phyloP scores from a whole-genome alignment of 2,329 filamentous ascomycete species.

The Drechmeria coniospora region DNA sequence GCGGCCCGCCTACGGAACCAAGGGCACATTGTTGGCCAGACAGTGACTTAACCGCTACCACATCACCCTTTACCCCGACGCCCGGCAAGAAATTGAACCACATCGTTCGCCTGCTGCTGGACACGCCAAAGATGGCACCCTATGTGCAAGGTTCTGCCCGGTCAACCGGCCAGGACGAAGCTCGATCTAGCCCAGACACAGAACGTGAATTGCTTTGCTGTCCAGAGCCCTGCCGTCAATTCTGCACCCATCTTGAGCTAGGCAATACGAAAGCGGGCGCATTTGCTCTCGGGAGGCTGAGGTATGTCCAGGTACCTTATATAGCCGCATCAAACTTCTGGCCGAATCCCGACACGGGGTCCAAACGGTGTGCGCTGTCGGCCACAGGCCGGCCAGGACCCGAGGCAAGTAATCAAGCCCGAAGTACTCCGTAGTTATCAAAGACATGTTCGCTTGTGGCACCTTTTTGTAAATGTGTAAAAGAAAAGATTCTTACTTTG shows the following conservation, averaged over 20 bases:
- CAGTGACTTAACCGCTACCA: slow-evolving; percentile 9
- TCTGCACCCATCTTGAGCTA: slow-evolving; percentile 38
- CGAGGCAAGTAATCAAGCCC: no score
- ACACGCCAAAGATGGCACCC: slow-evolving; percentile 31
- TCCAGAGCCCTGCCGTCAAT: slow-evolving; percentile 38
- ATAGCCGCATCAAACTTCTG: slow-evolving; percentile 40
- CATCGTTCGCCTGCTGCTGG: no score
- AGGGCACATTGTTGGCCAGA: slow-evolving; percentile 2
- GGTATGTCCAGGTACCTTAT: slow-evolving; percentile 32
- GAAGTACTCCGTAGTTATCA: no score
- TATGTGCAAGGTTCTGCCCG: slow-evolving; percentile 43
- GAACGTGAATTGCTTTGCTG: slow-evolving; percentile 46
- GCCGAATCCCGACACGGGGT: slow-evolving; percentile 43
- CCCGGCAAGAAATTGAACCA: no score
- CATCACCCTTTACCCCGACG: slow-evolving; percentile 2
- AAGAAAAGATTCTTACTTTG: no score
- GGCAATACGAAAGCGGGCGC: no score
- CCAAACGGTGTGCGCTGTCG: slow-evolving; percentile 41
- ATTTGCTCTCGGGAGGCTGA: no score
- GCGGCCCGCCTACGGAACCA: slow-evolving; percentile 6
- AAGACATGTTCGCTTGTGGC: no score
- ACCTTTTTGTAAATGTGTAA: no score
- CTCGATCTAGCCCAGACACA: slow-evolving; percentile 37
- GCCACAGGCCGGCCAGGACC: slow-evolving; percentile 28
- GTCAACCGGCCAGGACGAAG: slow-evolving; percentile 35